Evolutionary conservation across 495 filamentous ascomycete species (phyloP), one percentile per base, ranked within the genome.

Genomic region (Aspergillus ostianus): DNA sequence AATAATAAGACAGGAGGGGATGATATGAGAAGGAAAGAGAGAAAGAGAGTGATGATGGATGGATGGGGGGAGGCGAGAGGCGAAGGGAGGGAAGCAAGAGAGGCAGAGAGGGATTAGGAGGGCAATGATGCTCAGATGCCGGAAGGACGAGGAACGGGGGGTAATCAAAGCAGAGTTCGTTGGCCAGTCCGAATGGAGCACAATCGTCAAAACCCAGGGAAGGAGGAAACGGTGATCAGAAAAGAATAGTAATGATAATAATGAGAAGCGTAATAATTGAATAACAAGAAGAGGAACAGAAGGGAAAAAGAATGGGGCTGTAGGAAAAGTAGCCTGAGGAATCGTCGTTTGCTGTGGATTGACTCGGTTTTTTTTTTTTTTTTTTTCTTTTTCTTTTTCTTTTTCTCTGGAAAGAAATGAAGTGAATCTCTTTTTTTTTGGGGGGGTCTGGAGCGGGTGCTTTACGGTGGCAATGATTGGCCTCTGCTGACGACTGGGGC

Each of bases 81-180:
- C 45, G 29, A 20, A 56, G 44, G 55, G 56, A 56, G 57, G 44
- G 55, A 58, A 56, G 57, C 60, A 59, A 64, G 57, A 53, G 55
- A 59, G n/a, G n/a, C n/a, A n/a, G 65, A 57, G 27, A 36, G 55
- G 64, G 48, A 15, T 54, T 45, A 61, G 55, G 55, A 61, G 53
- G 60, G 51, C 36, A 27, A 48, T 54, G 50, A 44, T 52, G 58
- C 32, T 58, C 51, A 59, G 49, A 55, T 21, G n/a, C 15, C 30
- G 47, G 61, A 63, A 50, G 46, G 51, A 57, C 54, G 51, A 47
- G 56, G 27, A 48, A 53, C 51, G 53, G 63, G 23, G 61, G 58
- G 65, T 66, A 72, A 72, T 70, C 61, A 70, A 57, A 67, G 65
- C 61, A 60, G 57, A 64, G 46, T 59, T 63, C 62, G 58, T 61